Evolutionary conservation across 371 early-diverging fungal species (phyloP).

Genomic region (Funneliformis caledonium): DNA sequence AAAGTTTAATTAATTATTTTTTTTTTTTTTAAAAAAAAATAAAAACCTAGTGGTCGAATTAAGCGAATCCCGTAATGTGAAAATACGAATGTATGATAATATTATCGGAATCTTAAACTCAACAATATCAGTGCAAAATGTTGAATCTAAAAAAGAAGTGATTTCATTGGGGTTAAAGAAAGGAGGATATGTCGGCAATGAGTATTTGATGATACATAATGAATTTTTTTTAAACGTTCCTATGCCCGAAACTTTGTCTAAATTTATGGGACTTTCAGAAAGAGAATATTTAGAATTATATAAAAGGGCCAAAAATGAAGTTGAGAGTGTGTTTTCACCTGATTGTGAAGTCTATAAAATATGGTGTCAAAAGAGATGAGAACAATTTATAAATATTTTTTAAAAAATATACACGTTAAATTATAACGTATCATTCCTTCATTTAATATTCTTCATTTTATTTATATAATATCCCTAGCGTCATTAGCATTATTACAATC

Average conservation of each 20-base stretch:
- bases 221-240: neutral
- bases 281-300: neutral
- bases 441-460: too few species aligned
- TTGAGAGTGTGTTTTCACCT: neutral
- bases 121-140: neutral
- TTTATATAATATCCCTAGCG: too few species aligned
- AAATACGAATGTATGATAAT: neutral
- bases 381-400: too few species aligned
- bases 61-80: neutral
- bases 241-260: neutral
- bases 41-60: neutral
- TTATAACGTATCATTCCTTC: too few species aligned
- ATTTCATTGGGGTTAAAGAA: neutral
- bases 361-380: neutral
- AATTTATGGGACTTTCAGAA: neutral
- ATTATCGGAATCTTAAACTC: neutral
- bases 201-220: neutral
- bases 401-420: too few species aligned
- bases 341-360: neutral
- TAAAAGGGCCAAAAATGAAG: neutral
- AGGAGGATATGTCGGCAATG: neutral
- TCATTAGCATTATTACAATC: too few species aligned
- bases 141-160: neutral
- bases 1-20: neutral
- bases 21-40: neutral